phyloP scores from a whole-genome alignment of 75 land plant genomes.

The Pinus taeda region DNA sequence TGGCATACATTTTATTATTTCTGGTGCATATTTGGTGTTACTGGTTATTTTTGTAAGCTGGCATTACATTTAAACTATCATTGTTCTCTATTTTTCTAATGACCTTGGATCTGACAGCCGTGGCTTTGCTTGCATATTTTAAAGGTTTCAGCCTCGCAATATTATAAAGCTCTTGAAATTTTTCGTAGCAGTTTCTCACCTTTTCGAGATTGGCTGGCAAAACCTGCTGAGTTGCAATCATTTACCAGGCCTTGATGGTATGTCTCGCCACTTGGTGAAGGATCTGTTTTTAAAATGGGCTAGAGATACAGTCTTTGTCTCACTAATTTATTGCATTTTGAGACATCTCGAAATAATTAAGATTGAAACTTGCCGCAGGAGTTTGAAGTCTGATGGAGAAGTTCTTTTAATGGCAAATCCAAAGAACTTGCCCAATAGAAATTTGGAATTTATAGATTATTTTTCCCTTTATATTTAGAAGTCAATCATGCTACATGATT shows the following conservation, averaged over 20 bases:
- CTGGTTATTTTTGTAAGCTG: no score
- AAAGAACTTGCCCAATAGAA: not conserved
- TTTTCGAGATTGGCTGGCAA: not conserved
- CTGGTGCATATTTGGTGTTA: no score
- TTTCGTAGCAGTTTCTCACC: constrained; percentile 3
- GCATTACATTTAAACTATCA: no score
- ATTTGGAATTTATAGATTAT: not conserved
- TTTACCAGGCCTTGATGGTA: constrained; percentile 1
- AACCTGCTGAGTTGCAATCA: constrained; percentile 5
- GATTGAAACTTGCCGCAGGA: not conserved
- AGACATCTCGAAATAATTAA: not conserved
- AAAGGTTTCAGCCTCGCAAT: constrained; percentile 4
- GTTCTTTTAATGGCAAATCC: not conserved
- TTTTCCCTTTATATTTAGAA: not conserved
- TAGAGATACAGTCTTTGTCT: not conserved
- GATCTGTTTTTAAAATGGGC: not conserved
- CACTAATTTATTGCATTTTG: not conserved
- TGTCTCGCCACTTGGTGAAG: not conserved
- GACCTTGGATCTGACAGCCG: not conserved
- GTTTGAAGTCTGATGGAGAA: not conserved
- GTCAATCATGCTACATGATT: not conserved
- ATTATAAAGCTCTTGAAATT: constrained; percentile 1
- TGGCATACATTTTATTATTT: no score
- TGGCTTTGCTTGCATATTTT: not conserved
- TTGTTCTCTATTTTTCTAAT: not conserved